Conservation (phyloP, 768 basidiomycete genomes). For the Rubroboletus pulcherrimus region DNA sequence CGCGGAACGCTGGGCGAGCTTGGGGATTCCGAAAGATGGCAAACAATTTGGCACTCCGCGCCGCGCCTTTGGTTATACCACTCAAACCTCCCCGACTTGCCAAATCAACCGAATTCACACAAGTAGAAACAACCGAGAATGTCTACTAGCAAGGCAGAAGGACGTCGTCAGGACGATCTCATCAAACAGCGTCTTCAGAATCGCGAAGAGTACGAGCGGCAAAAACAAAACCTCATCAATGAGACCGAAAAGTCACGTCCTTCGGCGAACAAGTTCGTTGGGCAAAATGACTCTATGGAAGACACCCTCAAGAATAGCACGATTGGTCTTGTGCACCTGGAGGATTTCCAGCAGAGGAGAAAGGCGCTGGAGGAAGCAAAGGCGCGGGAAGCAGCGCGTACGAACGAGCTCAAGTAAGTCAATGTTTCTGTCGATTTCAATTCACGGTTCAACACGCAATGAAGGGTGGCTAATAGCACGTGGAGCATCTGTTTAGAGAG, state of each 20-base stretch:
- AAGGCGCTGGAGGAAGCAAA: slow-evolving; percentile 91
- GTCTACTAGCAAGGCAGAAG: slow-evolving; percentile 76
- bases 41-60: slow-evolving; percentile 27
- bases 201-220: slow-evolving; percentile 78
- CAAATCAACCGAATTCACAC: slow-evolving; percentile 7
- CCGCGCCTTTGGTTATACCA: background rate
- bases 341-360: slow-evolving; percentile 87
- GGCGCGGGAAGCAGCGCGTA: slow-evolving; percentile 81
- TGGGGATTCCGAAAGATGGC: background rate
- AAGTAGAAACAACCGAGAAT: slow-evolving; percentile 38
- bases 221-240: slow-evolving; percentile 74
- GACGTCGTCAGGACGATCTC: slow-evolving; percentile 82
- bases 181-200: slow-evolving; percentile 76
- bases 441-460: slow-evolving; percentile 6
- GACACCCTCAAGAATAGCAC: slow-evolving; percentile 89
- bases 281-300: slow-evolving; percentile 92
- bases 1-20: background rate
- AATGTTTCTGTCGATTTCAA: slow-evolving; percentile 7
- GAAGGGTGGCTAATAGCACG: slow-evolving; percentile 61
- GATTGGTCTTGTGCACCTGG: slow-evolving; percentile 84
- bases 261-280: slow-evolving; percentile 84
- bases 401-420: slow-evolving; percentile 84
- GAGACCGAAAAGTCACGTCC: slow-evolving; percentile 94
- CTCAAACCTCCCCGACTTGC: background rate
- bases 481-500: slow-evolving; percentile 86